Conservation (phyloP, 1,284 basidiomycete species). For the Marasmius sp. region DNA sequence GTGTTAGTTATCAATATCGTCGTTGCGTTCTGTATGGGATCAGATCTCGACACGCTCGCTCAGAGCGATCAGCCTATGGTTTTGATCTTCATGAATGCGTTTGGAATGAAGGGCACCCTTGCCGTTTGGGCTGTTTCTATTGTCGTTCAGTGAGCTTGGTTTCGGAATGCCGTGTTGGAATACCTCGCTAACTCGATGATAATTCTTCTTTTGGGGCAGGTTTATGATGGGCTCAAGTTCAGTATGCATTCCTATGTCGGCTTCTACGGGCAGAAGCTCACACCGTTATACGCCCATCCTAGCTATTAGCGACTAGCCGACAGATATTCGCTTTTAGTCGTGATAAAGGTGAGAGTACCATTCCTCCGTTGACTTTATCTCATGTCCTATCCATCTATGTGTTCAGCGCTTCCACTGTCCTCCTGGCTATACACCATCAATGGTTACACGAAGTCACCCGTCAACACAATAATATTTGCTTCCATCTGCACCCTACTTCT, state of each 20-base stretch:
- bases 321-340: constrained; percentile 66
- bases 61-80: constrained; percentile 68
- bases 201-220: constrained; percentile 34
- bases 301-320: constrained; percentile 59
- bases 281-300: constrained; percentile 17
- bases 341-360: constrained; percentile 20
- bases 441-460: constrained; percentile 58
- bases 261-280: too few species aligned
- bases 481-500: constrained; percentile 45
- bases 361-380: neutral
- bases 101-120: constrained; percentile 62
- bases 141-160: constrained; percentile 53
- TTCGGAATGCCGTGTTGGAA: constrained; percentile 25
- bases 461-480: constrained; percentile 67
- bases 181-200: neutral
- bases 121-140: constrained; percentile 67
- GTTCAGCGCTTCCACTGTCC: constrained; percentile 71
- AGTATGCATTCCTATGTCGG: constrained; percentile 31
- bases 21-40: constrained; percentile 63
- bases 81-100: constrained; percentile 66
- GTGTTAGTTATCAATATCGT: constrained; percentile 49
- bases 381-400: neutral
- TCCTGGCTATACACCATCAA: constrained; percentile 69
- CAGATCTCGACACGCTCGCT: constrained; percentile 51
- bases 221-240: constrained; percentile 78